Evolutionary conservation across 352 stramenopile species (phyloP), one percentile per base, ranked within the genome.

Genomic region (Pythium grandisporangium): DNA sequence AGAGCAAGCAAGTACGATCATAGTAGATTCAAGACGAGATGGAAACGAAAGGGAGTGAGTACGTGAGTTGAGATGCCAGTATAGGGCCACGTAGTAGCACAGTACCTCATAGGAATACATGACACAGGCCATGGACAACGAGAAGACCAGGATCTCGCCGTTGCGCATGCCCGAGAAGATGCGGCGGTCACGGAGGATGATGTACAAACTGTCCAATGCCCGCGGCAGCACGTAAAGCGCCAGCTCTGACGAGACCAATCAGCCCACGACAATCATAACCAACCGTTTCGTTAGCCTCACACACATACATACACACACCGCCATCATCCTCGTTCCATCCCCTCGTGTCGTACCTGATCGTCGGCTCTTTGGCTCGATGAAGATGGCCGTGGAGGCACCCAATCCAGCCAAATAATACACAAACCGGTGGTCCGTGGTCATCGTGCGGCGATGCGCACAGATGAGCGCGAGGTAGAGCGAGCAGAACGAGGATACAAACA

Each of bases 61-160:
- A n/a, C n/a, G n/a, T n/a, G n/a, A n/a, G n/a, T n/a, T n/a, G n/a
- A n/a, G n/a, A n/a, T n/a, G n/a, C n/a, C n/a, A n/a, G n/a, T n/a
- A n/a, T n/a, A n/a, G n/a, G n/a, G n/a, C n/a, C n/a, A 2, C 16
- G 44, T 26, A 33, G 6, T 16, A 29, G 3, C 6, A 26, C 30
- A 52, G 45, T 58, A 84, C 73, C 75, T 92, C 76, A 42, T 88
- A 92, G 45, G 61, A 85, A 55, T 81, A 84, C 79, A 90, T 90
- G 55, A 92, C 80, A 34, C 78, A 58, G 7, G 69, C 61, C 76
- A 90, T 92, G 7, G 76, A 92, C 11, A 58, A 58, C 20, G 75
- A 74, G 42, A 90, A 92, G 30, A 92, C 61, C 35, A 72, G 58
- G 24, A 88, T 63, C 44, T 92, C 79, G 19, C 76, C 79, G 39